Evolutionary conservation across 768 basidiomycete genomes (phyloP), one percentile per base, ranked within the genome.

Genomic region (Sporobolomyces pararoseus): DNA sequence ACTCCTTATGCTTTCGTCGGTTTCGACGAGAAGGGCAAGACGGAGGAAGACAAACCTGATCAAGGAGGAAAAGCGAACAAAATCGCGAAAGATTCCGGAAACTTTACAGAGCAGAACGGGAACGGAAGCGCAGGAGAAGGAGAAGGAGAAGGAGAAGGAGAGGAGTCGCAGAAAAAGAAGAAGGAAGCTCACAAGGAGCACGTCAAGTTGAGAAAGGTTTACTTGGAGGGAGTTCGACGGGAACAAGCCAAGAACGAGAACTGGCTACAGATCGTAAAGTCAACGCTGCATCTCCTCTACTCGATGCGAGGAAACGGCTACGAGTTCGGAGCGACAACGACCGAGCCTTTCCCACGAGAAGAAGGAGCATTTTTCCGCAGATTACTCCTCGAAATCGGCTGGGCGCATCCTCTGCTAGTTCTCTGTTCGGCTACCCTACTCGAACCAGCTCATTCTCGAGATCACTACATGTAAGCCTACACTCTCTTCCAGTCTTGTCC

Each of bases 1-100:
- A 67, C 66, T 0, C 71, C 71, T 25, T 72, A 72, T 31, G 42
- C 66, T 31, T 72, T 63, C 46, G 55, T 72, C 58, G 71, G 71
- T 6, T 65, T 64, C 49, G 55, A 59, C 23, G 61, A 58, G 16
- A 39, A 63, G 19, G 60, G 53, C 13, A 49, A 39, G 46, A 54
- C 53, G 52, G 60, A 61, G 27, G 58, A 58, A 7, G 44, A n/a
- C 27, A 37, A 52, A n/a, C 50, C 25, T 25, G 66, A 63, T 13
- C 29, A 65, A 39, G 53, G 44, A 46, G 63, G 63, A 16, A 37
- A 35, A 32, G 51, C 63, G 32, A 47, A 57, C 46, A 14, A 16
- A 32, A 14, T 35, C 46, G n/a, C 32, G 44, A 47, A 65, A 29
- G 42, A 42, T 13, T 42, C 55, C 13, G 58, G 58, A 51, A 47